Evolutionary conservation across 371 early-diverging fungal species (phyloP), one percentile per base, ranked within the genome.

Genomic region (Mucor circinelloides): DNA sequence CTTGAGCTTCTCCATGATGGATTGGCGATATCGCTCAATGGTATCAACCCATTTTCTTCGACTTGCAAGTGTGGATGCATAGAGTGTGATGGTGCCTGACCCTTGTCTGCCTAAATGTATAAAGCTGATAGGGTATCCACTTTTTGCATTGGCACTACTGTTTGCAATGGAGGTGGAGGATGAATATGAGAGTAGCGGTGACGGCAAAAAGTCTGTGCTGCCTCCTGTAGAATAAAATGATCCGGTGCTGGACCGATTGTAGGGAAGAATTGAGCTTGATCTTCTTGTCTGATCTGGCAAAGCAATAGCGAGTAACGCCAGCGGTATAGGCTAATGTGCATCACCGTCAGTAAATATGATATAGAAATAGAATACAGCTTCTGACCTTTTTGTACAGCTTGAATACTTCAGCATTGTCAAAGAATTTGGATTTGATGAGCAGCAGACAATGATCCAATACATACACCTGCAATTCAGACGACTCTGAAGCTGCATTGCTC

Each of bases 371-470:
- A 17, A 13, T 7, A 25, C 36, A 13, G 17, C 15, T 15, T 1
- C 42, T 58, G 74, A 82, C 82, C 63, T 79, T 80, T 72, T 69
- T 75, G 44, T 80, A 73, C 2, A 83, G 32, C 58, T 83, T 83
- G 57, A 74, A 79, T 23, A 73, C 68, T 32, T 83, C 81, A 25
- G 59, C 59, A 19, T 72, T 72, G 17, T 79, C 61, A 63, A 63
- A 54, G 15, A 52, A 40, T 31, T 80, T 80, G 10, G 82, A 81
- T 70, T 91, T 93, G 48, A 93, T 87, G 71, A 97, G 76, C 17
- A 97, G 71, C 17, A 97, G 77, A 58, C 87, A 85, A 75, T 96
- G 94, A 71, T 97, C 98, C 46, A 97, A 87, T 31, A 97, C 77
- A 73, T 93, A 93, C 19, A 95, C 88, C 46, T 55, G 40, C 9